phyloP scores from a whole-genome alignment of 345 rosid species.

The Gossypium raimondii region DNA sequence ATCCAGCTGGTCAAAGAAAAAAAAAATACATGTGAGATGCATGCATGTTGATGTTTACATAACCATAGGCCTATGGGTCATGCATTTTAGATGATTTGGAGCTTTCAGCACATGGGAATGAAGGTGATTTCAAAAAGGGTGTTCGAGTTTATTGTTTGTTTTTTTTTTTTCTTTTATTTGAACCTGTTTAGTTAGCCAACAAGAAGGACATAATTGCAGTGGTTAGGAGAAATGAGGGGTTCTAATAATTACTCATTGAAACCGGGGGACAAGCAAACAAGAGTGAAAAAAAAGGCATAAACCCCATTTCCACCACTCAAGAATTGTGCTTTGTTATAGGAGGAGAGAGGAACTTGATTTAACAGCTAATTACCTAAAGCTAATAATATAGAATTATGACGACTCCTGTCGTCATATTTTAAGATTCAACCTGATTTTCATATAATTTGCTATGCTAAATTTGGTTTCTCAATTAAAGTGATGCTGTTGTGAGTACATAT shows the following conservation, averaged over 20 bases:
- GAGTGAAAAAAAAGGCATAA: not conserved
- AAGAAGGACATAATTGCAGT: not conserved
- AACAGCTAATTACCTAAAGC: not conserved
- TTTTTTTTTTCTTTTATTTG: too few species aligned
- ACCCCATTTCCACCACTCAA: not conserved
- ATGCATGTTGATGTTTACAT: not conserved
- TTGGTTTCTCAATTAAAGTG: too few species aligned
- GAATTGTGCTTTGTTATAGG: not conserved
- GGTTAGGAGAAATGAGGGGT: not conserved
- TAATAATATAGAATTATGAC: not conserved
- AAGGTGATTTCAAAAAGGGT: not conserved
- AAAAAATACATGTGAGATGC: conserved; percentile 10
- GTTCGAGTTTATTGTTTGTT: not conserved
- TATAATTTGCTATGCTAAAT: too few species aligned
- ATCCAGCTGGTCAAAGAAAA: not conserved
- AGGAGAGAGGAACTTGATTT: not conserved
- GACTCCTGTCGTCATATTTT: not conserved
- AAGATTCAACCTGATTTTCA: too few species aligned
- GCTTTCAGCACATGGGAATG: conserved; percentile 8
- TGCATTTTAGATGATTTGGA: not conserved
- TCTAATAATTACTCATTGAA: not conserved
- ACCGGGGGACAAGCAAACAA: not conserved
- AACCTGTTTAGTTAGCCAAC: conserved; percentile 2
- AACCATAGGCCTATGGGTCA: not conserved
- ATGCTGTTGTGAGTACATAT: too few species aligned